phyloP scores from a whole-genome alignment of 352 stramenopile species.

The Pythium insidiosum region DNA sequence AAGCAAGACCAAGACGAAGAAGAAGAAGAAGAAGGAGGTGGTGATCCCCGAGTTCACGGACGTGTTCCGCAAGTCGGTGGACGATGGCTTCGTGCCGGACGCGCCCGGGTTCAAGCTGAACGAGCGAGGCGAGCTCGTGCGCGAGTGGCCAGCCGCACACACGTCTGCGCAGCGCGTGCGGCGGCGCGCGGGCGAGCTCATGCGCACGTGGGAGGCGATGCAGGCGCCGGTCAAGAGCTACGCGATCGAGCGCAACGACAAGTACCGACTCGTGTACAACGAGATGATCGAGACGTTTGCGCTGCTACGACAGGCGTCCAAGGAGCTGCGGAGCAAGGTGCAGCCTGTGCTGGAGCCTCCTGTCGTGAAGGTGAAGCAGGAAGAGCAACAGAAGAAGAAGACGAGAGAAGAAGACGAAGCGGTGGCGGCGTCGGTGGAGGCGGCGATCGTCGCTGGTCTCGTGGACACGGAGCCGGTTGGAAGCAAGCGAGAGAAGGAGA shows the following conservation, averaged over 20 bases:
- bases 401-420: no score
- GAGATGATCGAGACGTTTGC: slow-evolving; percentile 13
- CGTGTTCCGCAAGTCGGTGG: slow-evolving; percentile 29
- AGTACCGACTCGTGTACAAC: slow-evolving; percentile 28
- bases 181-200: slow-evolving; percentile 17
- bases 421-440: no score
- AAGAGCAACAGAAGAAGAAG: no score
- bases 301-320: no score
- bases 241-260: slow-evolving; percentile 49
- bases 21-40: no score
- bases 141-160: slow-evolving; percentile 10
- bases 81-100: slow-evolving; percentile 19
- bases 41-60: slow-evolving; percentile 36
- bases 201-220: slow-evolving; percentile 62
- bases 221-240: slow-evolving; percentile 50
- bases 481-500: no score
- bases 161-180: not conserved
- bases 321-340: no score
- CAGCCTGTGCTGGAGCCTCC: no score
- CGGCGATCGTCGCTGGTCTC: no score
- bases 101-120: slow-evolving; percentile 21
- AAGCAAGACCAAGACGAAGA: no score
- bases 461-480: no score
- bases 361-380: no score
- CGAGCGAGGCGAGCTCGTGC: slow-evolving; percentile 10